phyloP scores from a whole-genome alignment of 306 rosid genomes.

The Rosa persica region DNA sequence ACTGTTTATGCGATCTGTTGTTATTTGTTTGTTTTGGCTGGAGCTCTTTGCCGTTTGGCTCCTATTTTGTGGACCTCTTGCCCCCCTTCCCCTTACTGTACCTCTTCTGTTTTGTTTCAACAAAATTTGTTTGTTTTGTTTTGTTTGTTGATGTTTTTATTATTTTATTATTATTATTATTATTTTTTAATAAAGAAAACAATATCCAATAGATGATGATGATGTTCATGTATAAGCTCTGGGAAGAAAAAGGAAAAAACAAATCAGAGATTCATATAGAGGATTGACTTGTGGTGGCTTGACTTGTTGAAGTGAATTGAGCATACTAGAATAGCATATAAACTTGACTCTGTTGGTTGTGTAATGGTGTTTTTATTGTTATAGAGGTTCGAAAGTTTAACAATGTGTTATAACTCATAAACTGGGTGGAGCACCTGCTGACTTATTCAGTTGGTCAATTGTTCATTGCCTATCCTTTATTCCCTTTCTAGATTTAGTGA shows the following conservation, averaged over 20 bases:
- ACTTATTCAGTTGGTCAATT: neutral
- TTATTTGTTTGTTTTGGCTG: neutral
- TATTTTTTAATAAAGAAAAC: neutral
- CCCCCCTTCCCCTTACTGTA: neutral
- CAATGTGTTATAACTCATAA: neutral
- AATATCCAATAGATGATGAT: neutral
- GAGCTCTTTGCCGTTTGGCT: neutral
- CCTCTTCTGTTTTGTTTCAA: neutral
- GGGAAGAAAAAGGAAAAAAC: neutral
- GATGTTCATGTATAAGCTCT: neutral
- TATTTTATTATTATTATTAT: no score
- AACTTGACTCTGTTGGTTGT: neutral
- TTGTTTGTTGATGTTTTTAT: neutral
- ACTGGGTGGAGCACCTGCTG: neutral
- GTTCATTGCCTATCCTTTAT: neutral
- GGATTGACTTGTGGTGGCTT: neutral
- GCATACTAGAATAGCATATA: neutral
- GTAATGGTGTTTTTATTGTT: neutral
- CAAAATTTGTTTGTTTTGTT: neutral
- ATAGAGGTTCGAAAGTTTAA: neutral
- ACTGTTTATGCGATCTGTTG: neutral
- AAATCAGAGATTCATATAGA: neutral
- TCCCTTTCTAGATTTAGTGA: neutral
- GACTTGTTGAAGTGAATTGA: neutral
- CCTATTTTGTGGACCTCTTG: neutral